A percentile compares a stretch with the other conserved stretches of the same genome.
phyloP scores from a whole-genome alignment of 805 yeast species.

The Yamadazyma ubonensis region DNA sequence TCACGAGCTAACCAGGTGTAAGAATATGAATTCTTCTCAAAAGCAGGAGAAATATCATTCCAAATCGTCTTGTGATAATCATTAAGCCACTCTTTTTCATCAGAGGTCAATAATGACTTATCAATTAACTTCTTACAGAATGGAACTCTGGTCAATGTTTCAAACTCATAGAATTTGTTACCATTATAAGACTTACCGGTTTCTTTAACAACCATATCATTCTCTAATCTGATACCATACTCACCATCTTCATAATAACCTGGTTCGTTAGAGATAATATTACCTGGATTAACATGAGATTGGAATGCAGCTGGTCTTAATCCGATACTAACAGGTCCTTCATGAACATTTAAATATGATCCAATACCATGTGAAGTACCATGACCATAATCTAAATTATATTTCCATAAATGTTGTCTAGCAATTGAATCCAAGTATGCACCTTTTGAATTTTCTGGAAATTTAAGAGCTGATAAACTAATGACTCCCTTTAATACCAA shows the following conservation, averaged over 20 bases:
- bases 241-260: conserved; percentile 61
- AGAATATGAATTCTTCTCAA: conserved; percentile 37
- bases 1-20: conserved; percentile 53
- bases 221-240: conserved; percentile 57
- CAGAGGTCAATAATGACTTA: conserved; percentile 47
- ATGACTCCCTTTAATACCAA: conserved; percentile 59
- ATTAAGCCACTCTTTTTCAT: conserved; percentile 71
- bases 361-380: conserved; percentile 70
- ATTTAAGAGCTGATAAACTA: conserved; percentile 46
- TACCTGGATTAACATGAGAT: conserved; percentile 48
- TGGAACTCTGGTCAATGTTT: conserved; percentile 83
- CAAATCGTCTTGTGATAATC: conserved; percentile 60
- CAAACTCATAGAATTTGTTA: conserved; percentile 63
- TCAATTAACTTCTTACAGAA: conserved; percentile 75
- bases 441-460: conserved; percentile 58
- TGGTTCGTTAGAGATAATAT: conserved; percentile 59
- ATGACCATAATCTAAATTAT: conserved; percentile 59
- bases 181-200: conserved; percentile 49
- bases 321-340: conserved; percentile 64
- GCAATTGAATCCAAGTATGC: conserved; percentile 55
- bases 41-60: conserved; percentile 42
- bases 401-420: conserved; percentile 55
- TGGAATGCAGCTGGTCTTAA: conserved; percentile 50
- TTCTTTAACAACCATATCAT: conserved; percentile 49
- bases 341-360: conserved; percentile 60